Evolutionary conservation across 176 grass and related monocot genomes (phyloP).

Genomic region (Tillandsia leiboldiana): DNA sequence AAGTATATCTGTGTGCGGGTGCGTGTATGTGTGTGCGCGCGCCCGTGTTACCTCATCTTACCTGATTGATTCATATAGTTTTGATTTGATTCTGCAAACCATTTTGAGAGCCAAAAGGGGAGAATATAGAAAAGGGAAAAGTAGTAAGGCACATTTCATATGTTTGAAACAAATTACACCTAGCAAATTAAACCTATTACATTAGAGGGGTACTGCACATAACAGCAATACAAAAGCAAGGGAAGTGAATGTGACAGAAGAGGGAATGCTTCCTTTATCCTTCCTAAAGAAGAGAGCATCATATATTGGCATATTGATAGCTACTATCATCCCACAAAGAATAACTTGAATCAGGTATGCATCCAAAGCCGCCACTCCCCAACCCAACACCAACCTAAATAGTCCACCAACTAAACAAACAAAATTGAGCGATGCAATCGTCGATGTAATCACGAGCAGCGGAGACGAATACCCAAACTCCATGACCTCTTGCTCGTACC

Average conservation of each 20-base stretch:
- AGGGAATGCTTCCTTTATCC: conserved; percentile 49
- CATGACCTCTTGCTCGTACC: conserved; percentile 71
- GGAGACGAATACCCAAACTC: conserved; percentile 44
- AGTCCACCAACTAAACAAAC: conserved; percentile 33
- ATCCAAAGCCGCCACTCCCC: conserved; percentile 10
- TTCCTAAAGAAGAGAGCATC: conserved; percentile 68
- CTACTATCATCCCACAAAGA: conserved; percentile 41
- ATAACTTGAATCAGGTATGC: conserved; percentile 35
- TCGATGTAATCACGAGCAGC: conserved; percentile 49
- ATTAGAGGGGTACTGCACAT: conserved; percentile 23
- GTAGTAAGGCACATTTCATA: too few species aligned
- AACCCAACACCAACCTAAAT: conserved; percentile 5
- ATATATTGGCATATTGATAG: conserved; percentile 47
- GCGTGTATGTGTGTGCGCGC: too few species aligned
- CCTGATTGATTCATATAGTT: too few species aligned
- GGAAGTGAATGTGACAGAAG: conserved; percentile 32
- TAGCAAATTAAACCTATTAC: conserved; percentile 10
- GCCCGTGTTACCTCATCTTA: too few species aligned
- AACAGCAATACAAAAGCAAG: conserved; percentile 28
- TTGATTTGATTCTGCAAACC: too few species aligned
- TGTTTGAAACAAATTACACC: background rate
- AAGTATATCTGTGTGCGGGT: too few species aligned
- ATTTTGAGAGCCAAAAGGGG: too few species aligned
- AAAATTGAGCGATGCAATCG: conserved; percentile 46
- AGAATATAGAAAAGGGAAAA: too few species aligned